These are phyloP conservation scores for Hypoxylon crocopeplum DNA, from an alignment of 495 filamentous ascomycete species.

Conservation along the genomic window DNA sequence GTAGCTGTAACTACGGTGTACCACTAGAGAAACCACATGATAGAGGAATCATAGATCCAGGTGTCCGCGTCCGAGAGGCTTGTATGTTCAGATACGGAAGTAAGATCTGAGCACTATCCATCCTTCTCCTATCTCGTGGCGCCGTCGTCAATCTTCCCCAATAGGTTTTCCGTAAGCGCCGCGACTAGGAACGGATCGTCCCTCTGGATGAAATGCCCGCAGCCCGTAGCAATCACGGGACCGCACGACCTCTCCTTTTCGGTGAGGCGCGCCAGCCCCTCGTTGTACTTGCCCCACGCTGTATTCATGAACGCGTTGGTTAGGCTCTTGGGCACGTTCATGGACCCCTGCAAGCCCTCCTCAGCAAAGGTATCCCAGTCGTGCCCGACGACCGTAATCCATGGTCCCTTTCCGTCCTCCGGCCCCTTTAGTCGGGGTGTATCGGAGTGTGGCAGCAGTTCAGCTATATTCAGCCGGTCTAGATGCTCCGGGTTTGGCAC, in stretches of 20 bases:
- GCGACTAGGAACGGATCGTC: conserved; percentile 66
- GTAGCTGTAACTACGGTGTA: not conserved
- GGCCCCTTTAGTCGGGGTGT: conserved; percentile 53
- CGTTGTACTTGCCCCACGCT: conserved; percentile 63
- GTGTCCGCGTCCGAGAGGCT: no score
- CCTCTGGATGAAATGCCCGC: conserved; percentile 69
- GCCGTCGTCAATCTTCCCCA: conserved; percentile 29
- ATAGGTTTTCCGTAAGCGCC: conserved; percentile 50
- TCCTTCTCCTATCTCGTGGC: no score
- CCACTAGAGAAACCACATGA: no score
- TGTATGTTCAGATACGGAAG: no score
- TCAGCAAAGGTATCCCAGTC: conserved; percentile 65
- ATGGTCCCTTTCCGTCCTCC: conserved; percentile 44
- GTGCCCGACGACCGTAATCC: conserved; percentile 65
- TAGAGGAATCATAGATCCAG: no score
- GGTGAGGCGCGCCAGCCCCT: conserved; percentile 59
- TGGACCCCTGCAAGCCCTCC: conserved; percentile 49
- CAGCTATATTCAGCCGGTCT: conserved; percentile 55
- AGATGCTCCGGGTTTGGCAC: conserved; percentile 64
- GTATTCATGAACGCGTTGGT: conserved; percentile 62
- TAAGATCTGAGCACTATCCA: no score
- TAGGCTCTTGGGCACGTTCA: conserved; percentile 49
- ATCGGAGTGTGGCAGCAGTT: conserved; percentile 59
- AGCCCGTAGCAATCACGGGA: conserved; percentile 58
- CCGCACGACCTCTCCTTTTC: conserved; percentile 47